phyloP scores from a whole-genome alignment of 768 basidiomycete species.

The Lyophyllum shimeji region DNA sequence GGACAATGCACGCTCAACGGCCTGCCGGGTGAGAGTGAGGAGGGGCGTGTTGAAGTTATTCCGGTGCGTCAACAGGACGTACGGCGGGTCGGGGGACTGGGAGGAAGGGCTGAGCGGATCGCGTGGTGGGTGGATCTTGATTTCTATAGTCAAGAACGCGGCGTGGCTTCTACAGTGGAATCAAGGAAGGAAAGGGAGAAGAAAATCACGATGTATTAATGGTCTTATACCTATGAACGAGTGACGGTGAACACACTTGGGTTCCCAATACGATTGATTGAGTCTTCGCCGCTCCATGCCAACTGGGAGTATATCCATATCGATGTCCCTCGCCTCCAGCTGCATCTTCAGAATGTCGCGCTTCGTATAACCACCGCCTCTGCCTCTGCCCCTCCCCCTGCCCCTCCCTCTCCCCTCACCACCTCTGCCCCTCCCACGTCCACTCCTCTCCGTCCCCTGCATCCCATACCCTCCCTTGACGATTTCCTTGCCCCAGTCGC shows the following conservation, averaged over 20 bases:
- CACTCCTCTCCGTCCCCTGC: constrained; percentile 19
- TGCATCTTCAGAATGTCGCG: constrained; percentile 67
- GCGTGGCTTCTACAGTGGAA: constrained; percentile 54
- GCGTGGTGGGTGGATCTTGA: constrained; percentile 59
- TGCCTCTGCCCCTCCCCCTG: constrained; percentile 30
- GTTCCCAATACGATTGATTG: constrained; percentile 85
- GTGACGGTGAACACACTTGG: constrained; percentile 54
- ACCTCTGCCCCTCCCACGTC: constrained; percentile 23
- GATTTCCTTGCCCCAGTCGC: constrained; percentile 73
- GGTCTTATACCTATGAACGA: constrained; percentile 6
- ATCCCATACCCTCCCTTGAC: constrained; percentile 55
- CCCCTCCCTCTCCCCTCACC: constrained; percentile 22
- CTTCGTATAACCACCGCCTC: constrained; percentile 44
- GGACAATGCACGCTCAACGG: constrained; percentile 26
- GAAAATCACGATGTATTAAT: constrained; percentile 8
- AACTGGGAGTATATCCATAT: constrained; percentile 71
- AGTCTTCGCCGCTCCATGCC: constrained; percentile 80
- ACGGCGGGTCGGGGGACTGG: constrained; percentile 34
- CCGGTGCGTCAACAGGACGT: constrained; percentile 62
- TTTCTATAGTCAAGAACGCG: constrained; percentile 70
- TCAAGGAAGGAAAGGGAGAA: not conserved
- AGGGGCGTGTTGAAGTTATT: constrained; percentile 54
- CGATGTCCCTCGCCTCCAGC: constrained; percentile 65
- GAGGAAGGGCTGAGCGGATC: constrained; percentile 42
- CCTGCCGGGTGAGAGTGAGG: constrained; percentile 35